Conservation (phyloP, 768 basidiomycete species). For the Xanthoconium stramineum region DNA sequence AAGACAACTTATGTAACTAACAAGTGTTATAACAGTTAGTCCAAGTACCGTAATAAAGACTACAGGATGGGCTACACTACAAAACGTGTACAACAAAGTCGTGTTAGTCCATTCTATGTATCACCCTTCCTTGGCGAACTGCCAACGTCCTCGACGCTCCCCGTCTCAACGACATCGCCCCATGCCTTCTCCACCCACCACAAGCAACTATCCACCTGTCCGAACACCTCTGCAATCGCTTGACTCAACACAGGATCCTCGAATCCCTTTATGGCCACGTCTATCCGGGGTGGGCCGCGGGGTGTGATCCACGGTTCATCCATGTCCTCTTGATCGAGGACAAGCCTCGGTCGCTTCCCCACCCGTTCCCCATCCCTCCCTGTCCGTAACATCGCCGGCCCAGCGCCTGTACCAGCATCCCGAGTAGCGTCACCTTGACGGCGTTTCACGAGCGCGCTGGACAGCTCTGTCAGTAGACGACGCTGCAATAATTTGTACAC, state of each 20-base stretch:
- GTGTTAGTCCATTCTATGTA: background rate
- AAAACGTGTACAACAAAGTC: background rate
- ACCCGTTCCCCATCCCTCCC: slow-evolving; percentile 26
- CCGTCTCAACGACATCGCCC: slow-evolving; percentile 39
- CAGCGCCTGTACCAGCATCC: background rate
- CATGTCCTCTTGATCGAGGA: slow-evolving; percentile 24
- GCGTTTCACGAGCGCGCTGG: slow-evolving; percentile 25
- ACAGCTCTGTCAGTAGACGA: slow-evolving; percentile 47
- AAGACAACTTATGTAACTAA: too few species aligned
- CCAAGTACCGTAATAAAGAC: too few species aligned
- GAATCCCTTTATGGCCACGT: slow-evolving; percentile 55
- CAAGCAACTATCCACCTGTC: slow-evolving; percentile 40
- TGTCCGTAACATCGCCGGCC: slow-evolving; percentile 31
- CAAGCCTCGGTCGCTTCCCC: slow-evolving; percentile 26
- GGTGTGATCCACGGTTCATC: slow-evolving; percentile 5
- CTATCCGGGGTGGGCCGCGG: background rate
- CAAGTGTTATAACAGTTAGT: too few species aligned
- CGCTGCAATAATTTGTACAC: slow-evolving; percentile 63
- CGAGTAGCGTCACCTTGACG: slow-evolving; percentile 7
- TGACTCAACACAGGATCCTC: slow-evolving; percentile 56
- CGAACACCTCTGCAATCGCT: slow-evolving; percentile 41
- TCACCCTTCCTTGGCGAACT: background rate
- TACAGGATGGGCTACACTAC: too few species aligned
- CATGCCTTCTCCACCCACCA: slow-evolving; percentile 57
- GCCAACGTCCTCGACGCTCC: background rate